A percentile compares a stretch with the other conserved stretches of the same genome.
Evolutionary conservation across 2,329 filamentous ascomycete species (phyloP).

Genomic region (Exophiala viscosa): DNA sequence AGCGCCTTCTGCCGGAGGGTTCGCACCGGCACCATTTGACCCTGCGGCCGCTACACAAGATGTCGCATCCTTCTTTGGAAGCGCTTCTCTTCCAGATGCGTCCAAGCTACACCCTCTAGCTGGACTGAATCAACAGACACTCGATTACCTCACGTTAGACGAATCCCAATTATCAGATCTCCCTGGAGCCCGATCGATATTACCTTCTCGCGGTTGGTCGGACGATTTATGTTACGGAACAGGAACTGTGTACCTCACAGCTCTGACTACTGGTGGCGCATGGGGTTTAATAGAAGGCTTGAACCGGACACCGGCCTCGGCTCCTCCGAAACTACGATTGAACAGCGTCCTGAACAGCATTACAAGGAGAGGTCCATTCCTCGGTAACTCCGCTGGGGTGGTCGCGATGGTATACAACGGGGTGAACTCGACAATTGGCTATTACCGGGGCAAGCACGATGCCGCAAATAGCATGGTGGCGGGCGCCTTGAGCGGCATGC

Average conservation of each 20-base stretch:
- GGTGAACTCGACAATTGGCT: constrained; percentile 78
- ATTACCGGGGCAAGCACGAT: constrained; percentile 80
- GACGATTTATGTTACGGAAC: constrained; percentile 98
- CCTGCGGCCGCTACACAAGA: constrained; percentile 66
- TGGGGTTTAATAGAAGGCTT: constrained; percentile 93
- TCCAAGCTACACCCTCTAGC: constrained; percentile 88
- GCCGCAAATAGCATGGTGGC: constrained; percentile 82
- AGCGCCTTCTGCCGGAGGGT: constrained; percentile 29
- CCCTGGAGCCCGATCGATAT: constrained; percentile 77
- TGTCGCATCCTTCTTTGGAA: constrained; percentile 80
- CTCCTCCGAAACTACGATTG: constrained; percentile 82
- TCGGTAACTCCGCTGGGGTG: constrained; percentile 94
- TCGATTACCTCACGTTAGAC: constrained; percentile 93
- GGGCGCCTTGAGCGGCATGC: constrained; percentile 80
- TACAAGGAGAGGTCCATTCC: constrained; percentile 85
- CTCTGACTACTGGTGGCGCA: constrained; percentile 75
- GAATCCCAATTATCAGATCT: constrained; percentile 84
- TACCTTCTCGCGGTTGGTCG: constrained; percentile 94
- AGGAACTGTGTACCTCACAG: constrained; percentile 88
- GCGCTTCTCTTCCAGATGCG: constrained; percentile 75
- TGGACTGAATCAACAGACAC: constrained; percentile 83
- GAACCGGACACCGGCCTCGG: constrained; percentile 64
- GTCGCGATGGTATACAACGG: constrained; percentile 96
- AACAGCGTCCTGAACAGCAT: constrained; percentile 95
- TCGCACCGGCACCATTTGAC: constrained; percentile 62